phyloP scores from a whole-genome alignment of 768 basidiomycete genomes.

The Cantharellus anzutake region DNA sequence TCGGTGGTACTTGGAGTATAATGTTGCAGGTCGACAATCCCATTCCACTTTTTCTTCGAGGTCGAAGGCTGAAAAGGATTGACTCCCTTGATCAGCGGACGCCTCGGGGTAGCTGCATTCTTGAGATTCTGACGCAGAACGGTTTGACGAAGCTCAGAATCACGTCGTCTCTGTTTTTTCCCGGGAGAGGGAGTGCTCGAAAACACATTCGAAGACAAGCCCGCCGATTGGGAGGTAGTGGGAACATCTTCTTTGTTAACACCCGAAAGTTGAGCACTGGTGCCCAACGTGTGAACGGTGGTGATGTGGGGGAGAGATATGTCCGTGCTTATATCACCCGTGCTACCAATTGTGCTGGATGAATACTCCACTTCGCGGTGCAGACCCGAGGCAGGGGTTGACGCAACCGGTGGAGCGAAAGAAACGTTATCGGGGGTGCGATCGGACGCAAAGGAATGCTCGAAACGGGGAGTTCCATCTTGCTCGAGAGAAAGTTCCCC shows the following conservation, averaged over 20 bases:
- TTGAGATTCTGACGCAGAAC: conserved; percentile 1
- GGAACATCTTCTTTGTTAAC: not conserved
- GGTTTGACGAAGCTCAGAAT: conserved; percentile 4
- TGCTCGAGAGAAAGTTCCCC: not conserved
- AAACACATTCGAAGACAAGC: not conserved
- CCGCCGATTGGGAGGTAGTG: not conserved
- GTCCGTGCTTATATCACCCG: not conserved
- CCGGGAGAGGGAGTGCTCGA: not conserved
- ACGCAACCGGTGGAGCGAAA: conserved; percentile 1
- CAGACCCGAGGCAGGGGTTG: conserved; percentile 3
- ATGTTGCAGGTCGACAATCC: conserved; percentile 5
- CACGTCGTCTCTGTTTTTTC: conserved; percentile 1
- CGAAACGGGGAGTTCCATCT: not conserved
- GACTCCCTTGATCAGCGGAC: not conserved
- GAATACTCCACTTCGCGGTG: not conserved
- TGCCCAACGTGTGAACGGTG: too few species aligned
- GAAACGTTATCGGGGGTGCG: not conserved
- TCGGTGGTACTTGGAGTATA: not conserved
- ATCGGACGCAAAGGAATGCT: conserved; percentile 7
- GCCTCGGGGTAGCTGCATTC: not conserved
- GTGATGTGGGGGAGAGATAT: not conserved
- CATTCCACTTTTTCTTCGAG: conserved; percentile 6
- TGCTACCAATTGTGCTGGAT: not conserved
- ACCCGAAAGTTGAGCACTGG: too few species aligned
- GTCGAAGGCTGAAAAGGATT: not conserved